Evolutionary conservation across 2,329 filamentous ascomycete species (phyloP).

Genomic region (Xylaria hypoxylon): DNA sequence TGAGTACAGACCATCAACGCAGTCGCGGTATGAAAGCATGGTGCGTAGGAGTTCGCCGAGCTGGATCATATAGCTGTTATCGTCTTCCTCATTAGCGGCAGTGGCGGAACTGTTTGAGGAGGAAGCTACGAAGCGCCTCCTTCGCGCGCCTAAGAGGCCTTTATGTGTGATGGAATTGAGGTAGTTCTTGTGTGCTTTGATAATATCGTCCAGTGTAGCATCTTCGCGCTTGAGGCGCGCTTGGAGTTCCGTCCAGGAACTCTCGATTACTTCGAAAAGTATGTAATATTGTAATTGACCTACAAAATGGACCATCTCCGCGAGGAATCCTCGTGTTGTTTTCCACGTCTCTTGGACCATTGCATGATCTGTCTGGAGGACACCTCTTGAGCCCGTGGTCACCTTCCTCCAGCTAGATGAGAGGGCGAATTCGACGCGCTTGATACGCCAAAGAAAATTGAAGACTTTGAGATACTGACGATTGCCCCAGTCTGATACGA

Average conservation of each 20-base stretch:
- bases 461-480: slow-evolving; percentile 99
- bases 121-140: slow-evolving; percentile 57
- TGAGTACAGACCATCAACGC: slow-evolving; percentile 92
- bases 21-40: slow-evolving; percentile 94
- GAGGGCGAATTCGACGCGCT: slow-evolving; percentile 95
- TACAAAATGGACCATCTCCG: slow-evolving; percentile 99
- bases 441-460: slow-evolving; percentile 98
- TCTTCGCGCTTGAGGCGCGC: slow-evolving; percentile 83
- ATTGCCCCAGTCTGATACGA: slow-evolving; percentile 94
- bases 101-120: slow-evolving; percentile 53
- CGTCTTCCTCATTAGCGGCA: slow-evolving; percentile 69
- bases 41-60: slow-evolving; percentile 91
- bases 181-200: slow-evolving; percentile 89
- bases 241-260: slow-evolving; percentile 92
- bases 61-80: slow-evolving; percentile 85
- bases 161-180: slow-evolving; percentile 96
- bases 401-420: slow-evolving; percentile 92
- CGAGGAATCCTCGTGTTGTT: slow-evolving; percentile 84
- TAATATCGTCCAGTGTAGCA: slow-evolving; percentile 94
- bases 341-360: slow-evolving; percentile 87
- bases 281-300: slow-evolving; percentile 99
- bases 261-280: slow-evolving; percentile 97
- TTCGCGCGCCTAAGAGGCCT: slow-evolving; percentile 83
- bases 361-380: slow-evolving; percentile 78
- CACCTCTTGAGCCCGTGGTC: slow-evolving; percentile 94